Evolutionary conservation across 495 filamentous ascomycete genomes (phyloP), one percentile per base, ranked within the genome.

Genomic region (Penicillium crystallinum): DNA sequence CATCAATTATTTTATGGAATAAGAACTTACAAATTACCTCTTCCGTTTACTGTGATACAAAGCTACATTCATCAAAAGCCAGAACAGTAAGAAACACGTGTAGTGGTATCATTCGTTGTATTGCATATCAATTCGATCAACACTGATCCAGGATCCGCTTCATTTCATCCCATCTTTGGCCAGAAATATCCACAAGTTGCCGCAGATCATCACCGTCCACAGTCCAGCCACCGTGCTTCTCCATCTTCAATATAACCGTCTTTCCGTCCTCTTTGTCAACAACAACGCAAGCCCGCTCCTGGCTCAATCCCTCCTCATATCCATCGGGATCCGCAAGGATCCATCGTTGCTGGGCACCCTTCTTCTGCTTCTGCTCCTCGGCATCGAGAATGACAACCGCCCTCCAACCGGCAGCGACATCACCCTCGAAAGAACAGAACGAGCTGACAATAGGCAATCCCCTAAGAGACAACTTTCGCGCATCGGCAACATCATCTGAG

Each of bases 291-390:
- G 89, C 74, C 14, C 69, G 74, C 73, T 97, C 93, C 41, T 81
- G 72, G 64, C 86, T 91, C 29, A 95, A 56, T 2, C 72, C 80
- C 71, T 97, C 93, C 70, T 98, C 93, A 54, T 93, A 85, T 27
- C 86, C 80, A 78, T 98, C 93, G 31, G 88, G 88, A 71, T 98
- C 93, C 10, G 84, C 81, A 44, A 98, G 67, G 2, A 97, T 69
- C 90, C 88, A 93, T 41, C 76, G 77, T 64, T 77, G 70, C 39
- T 76, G 75, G n/a, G 56, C 48, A 4, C 65, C 71, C 67, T 60
- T 70, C 52, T 46, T 62, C 39, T 63, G 58, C 25, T 38, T 56
- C 29, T 73, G 61, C 53, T 72, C 69, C 15, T 77, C 73, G 8
- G 65, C 70, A 56, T 71, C 62, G 3, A 70, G 71, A 47, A 76